Conservation (phyloP, 768 basidiomycete genomes). For the Inosperma sp. region DNA sequence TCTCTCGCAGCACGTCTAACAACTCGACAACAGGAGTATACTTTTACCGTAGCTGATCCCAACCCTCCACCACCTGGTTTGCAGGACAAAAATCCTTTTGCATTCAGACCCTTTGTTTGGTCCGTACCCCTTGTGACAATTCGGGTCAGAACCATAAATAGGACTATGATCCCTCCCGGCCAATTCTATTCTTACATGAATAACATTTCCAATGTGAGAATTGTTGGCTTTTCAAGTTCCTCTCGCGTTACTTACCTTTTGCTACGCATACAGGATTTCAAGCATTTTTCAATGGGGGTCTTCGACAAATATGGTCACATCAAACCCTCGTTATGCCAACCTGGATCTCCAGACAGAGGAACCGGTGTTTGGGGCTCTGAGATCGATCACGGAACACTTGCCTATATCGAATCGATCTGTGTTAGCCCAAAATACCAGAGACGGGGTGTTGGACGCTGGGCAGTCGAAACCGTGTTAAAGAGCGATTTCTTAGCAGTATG, state of each 20-base stretch:
- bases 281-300: not conserved
- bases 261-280: not conserved
- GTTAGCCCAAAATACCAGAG: not conserved
- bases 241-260: not conserved
- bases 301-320: conserved; percentile 3
- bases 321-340: not conserved
- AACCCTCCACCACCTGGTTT: not conserved
- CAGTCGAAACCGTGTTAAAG: conserved; percentile 2
- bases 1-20: not conserved
- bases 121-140: not conserved
- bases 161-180: not conserved
- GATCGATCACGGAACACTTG: not conserved
- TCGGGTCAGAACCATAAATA: not conserved
- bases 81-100: not conserved
- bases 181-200: conserved; percentile 2
- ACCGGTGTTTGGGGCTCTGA: not conserved
- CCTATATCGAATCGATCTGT: not conserved
- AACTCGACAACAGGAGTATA: not conserved
- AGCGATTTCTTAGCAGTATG: not conserved
- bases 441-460: conserved; percentile 2
- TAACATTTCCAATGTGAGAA: not conserved
- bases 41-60: not conserved
- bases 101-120: not conserved
- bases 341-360: not conserved
- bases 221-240: not conserved